Base-by-base conservation (phyloP, 2,329 filamentous ascomycete species). In the Cladosporium austrohemisphaericum region DNA sequence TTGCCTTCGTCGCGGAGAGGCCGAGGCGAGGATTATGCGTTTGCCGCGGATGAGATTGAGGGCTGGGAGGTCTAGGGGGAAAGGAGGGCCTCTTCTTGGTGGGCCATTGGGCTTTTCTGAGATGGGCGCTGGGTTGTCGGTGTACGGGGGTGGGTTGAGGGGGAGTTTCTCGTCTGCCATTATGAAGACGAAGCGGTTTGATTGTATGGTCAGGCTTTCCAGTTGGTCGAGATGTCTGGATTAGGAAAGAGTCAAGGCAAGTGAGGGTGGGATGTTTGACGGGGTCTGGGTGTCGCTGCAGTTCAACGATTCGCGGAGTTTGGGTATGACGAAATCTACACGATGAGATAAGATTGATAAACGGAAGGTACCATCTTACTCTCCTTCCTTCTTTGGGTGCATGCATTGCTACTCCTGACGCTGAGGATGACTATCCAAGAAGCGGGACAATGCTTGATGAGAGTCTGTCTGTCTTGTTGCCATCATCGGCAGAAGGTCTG, bases 1-100 rank as follows among this genome's bases (percentile, higher is more conserved):
- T 55, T 88, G 84, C 68, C 84, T 86, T 47, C 93, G 80, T 36
- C 93, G 79, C 0, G 93, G 93, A 1, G 91, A 96, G 16, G 86
- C 83, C 2, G 91, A 96, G 45, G 93, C 93, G 22, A 98, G 84
- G 58, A 98, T 87, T 5, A 95, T 83, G 56, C 92, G 79, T 68
- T 87, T 88, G 48, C 79, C 79, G 62, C 86, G 83, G 56, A 98
- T 80, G 61, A 84, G 76, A 60, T 80, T 80, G 52, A 98, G 74
- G 49, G 90, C 84, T 13, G 92, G 91, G 14, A 97, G 77, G 53
- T 88, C 79, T 54, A 97, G 80, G 1, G 87, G 86, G 35, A 80
- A 75, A 6, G 82, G 81, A 46, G 68, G 65, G 47, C 67, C 64
- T 10, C 46, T 29, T 19, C 60, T 55, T 36, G 53, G 55, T 52